Evolutionary conservation across 1,284 basidiomycete species (phyloP).

Genomic region (Sporisorium graminicola): DNA sequence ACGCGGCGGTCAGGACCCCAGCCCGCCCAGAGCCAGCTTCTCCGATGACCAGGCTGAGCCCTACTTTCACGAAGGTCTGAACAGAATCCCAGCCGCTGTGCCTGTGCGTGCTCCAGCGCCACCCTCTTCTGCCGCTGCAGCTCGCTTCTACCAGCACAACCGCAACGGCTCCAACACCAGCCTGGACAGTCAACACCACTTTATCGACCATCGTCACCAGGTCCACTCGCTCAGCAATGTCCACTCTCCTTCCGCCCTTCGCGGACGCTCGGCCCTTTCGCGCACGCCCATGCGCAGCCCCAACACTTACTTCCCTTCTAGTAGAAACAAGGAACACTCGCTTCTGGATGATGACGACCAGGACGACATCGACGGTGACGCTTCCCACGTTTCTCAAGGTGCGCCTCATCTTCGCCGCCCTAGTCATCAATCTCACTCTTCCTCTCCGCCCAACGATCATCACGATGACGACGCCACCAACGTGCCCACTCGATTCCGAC

Average conservation of each 20-base stretch:
- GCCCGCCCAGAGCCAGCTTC: constrained; percentile 38
- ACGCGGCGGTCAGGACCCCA: constrained; percentile 37
- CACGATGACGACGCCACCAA: constrained; percentile 20
- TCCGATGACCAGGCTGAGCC: constrained; percentile 45
- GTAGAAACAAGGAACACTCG: constrained; percentile 28
- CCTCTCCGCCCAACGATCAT: constrained; percentile 11
- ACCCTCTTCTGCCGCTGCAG: constrained; percentile 38
- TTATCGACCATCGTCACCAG: constrained; percentile 68
- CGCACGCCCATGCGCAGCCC: constrained; percentile 46
- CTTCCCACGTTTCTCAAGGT: constrained; percentile 47
- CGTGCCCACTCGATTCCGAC: constrained; percentile 40
- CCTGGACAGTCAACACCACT: constrained; percentile 66
- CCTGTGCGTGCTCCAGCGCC: constrained; percentile 33
- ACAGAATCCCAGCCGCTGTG: constrained; percentile 32
- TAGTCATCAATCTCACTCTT: constrained; percentile 32
- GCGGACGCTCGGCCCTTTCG: constrained; percentile 37
- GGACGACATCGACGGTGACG: constrained; percentile 29
- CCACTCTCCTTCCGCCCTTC: constrained; percentile 55
- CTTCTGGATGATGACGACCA: constrained; percentile 46
- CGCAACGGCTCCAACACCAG: constrained; percentile 63
- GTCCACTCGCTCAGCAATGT: constrained; percentile 62
- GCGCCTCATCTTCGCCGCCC: constrained; percentile 17
- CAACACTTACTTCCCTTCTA: constrained; percentile 39
- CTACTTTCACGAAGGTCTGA: constrained; percentile 45
- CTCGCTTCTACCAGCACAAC: constrained; percentile 65